These are phyloP conservation scores for Aurinia saxatilis DNA, from an alignment of 345 rosid species.

Conservation along the genomic window DNA sequence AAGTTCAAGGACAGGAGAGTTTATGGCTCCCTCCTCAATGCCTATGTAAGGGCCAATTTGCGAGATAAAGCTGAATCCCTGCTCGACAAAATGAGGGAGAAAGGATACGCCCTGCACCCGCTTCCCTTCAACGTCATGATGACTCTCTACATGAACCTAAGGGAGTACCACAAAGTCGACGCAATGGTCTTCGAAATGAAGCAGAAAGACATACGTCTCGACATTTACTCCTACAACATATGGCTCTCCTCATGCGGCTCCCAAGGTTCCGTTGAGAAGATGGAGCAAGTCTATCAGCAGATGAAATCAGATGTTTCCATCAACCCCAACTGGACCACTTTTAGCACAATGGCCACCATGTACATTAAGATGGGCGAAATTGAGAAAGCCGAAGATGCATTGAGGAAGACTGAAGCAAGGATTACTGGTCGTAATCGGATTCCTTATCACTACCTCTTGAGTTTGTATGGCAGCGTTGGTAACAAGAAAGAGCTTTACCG, in stretches of 20 bases:
- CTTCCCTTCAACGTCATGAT: constrained; percentile 95
- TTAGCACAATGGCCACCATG: constrained; percentile 88
- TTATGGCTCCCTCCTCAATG: constrained; percentile 76
- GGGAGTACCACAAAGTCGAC: constrained; percentile 68
- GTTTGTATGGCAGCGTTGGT: constrained; percentile 68
- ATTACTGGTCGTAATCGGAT: constrained; percentile 73
- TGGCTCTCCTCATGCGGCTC: constrained; percentile 84
- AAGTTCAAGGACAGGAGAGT: constrained; percentile 70
- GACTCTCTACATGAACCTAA: constrained; percentile 88
- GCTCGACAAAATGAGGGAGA: constrained; percentile 56
- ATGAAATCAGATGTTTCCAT: constrained; percentile 57
- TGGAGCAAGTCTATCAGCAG: constrained; percentile 72
- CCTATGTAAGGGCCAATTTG: constrained; percentile 52
- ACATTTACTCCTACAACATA: constrained; percentile 85
- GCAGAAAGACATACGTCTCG: constrained; percentile 58
- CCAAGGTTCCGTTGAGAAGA: constrained; percentile 53
- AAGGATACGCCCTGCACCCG: constrained; percentile 51
- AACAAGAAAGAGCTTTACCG: constrained; percentile 65
- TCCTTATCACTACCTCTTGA: constrained; percentile 83
- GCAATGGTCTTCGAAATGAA: constrained; percentile 65
- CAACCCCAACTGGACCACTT: constrained; percentile 86
- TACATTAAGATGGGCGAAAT: constrained; percentile 65
- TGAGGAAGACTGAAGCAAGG: constrained; percentile 73
- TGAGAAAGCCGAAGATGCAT: constrained; percentile 77
- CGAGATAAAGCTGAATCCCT: constrained; percentile 68